Conservation (phyloP, 140 eudicot genomes). For the Erigeron philadelphicus region DNA sequence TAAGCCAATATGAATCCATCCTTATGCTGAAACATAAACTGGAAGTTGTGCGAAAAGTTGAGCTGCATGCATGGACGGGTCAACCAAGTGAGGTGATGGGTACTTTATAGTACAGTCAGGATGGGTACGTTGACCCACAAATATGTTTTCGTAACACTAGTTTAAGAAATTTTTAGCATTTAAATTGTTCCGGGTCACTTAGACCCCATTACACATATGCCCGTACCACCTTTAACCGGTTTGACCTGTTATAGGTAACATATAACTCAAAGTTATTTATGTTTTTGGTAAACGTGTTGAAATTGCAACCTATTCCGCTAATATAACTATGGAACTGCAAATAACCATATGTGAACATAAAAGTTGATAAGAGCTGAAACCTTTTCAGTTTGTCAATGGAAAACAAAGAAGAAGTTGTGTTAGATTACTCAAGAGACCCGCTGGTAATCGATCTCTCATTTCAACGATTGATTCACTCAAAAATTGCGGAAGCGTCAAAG, state of each 20-base stretch:
- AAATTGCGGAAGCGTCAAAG: conserved; percentile 66
- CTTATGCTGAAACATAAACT: background rate
- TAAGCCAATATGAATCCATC: background rate
- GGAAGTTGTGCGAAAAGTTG: background rate
- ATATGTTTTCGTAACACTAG: background rate
- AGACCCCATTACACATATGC: background rate
- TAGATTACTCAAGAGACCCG: conserved; percentile 68
- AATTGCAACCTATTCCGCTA: background rate
- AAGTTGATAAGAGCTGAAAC: conserved; percentile 2
- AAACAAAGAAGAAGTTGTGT: conserved; percentile 66
- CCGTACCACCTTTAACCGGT: background rate
- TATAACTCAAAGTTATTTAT: background rate
- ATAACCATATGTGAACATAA: conserved; percentile 1
- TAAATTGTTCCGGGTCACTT: background rate
- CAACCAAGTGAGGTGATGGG: background rate
- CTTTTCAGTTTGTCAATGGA: conserved; percentile 72
- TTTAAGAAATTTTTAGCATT: background rate
- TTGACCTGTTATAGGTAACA: background rate
- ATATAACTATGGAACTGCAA: background rate
- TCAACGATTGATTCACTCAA: conserved; percentile 47
- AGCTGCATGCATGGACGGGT: background rate
- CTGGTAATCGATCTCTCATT: conserved; percentile 51
- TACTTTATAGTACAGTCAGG: background rate
- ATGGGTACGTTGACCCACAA: background rate
- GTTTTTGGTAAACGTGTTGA: background rate